Percentiles rank a stretch among this genome's conserved stretches.
These are phyloP conservation scores for Gynochthodes officinalis DNA, from an alignment of 257 asterid species.

Conservation along the genomic window DNA sequence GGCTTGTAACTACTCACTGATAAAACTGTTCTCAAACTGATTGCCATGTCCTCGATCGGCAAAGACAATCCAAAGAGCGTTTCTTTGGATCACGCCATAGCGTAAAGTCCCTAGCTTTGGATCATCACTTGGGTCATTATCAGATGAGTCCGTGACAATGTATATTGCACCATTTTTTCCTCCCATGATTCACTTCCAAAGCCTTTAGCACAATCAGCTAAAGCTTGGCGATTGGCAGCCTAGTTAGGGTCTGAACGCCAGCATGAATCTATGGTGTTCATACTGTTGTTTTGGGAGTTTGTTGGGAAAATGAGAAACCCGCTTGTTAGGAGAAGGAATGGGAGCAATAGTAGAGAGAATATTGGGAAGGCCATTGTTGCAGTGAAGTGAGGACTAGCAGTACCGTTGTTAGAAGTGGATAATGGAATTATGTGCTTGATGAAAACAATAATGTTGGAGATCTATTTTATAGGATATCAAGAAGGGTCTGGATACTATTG, in stretches of 20 bases:
- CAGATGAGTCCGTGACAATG: conserved; percentile 22
- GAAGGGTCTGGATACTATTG: background rate
- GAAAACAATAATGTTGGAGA: background rate
- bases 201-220: conserved; percentile 22
- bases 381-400: no score
- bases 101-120: conserved; percentile 23
- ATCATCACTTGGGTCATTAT: conserved; percentile 1
- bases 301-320: background rate
- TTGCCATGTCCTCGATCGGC: conserved; percentile 6
- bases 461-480: background rate
- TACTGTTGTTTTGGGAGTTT: background rate
- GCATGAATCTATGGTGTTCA: conserved; percentile 15
- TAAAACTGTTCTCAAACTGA: conserved; percentile 5
- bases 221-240: conserved; percentile 18
- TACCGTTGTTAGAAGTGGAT: no score
- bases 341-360: background rate
- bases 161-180: conserved; percentile 22
- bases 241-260: conserved; percentile 21
- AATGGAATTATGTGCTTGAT: background rate
- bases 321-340: background rate
- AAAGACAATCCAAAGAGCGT: conserved; percentile 23
- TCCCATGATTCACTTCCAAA: conserved; percentile 19
- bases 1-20: conserved; percentile 20
- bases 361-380: background rate
- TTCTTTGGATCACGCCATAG: conserved; percentile 10